Evolutionary conservation across 805 yeast species (phyloP), one percentile per base, ranked within the genome.

Genomic region (Lipomyces lipofer): DNA sequence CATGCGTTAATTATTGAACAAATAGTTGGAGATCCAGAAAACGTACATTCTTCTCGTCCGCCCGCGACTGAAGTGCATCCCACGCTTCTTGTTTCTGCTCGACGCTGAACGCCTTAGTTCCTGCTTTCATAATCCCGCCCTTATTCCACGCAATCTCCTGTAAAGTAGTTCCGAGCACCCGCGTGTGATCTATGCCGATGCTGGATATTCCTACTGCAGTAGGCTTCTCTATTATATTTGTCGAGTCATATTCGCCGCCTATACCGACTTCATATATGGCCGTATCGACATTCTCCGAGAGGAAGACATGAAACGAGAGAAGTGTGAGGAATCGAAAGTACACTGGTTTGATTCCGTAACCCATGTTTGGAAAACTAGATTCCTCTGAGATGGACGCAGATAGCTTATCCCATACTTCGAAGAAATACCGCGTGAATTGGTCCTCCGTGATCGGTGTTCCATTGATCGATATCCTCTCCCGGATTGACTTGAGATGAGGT

Each of bases 181-280:
- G 75, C 0, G 90, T 85, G 69, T 94, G 99, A 69, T 94, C 99
- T 42, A 94, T 85, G 0, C 98, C 99, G 56, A 94, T 72, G 4
- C 92, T 79, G 1, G 94, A 74, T 15, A 94, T 85, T 35, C 95
- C 99, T 44, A 96, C 84, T 1, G 83, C 91, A 0, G 87, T 79
- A 17, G 99, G 98, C 40, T 76, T 73, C 40, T 77, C 82, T 46
- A 94, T 80, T 1, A 94, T 79, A 68, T 94, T 94, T 10, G 99
- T 94, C n/a, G 97, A 88, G 70, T 94, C 99, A 66, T 83, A 89
- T 67, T 88, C 95, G 5, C 99, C 99, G 27, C 99, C 99, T 45
- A 94, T 96, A 21, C 99, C 99, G 28, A 95, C 99, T 69, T 94
- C 99, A 67, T 88, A 90, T 35, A 94, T 85, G 10, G 98, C 97